A percentile compares a stretch with the other conserved stretches of the same genome.
phyloP scores from a whole-genome alignment of 345 rosid genomes.

The Euphorbia tirucalli region DNA sequence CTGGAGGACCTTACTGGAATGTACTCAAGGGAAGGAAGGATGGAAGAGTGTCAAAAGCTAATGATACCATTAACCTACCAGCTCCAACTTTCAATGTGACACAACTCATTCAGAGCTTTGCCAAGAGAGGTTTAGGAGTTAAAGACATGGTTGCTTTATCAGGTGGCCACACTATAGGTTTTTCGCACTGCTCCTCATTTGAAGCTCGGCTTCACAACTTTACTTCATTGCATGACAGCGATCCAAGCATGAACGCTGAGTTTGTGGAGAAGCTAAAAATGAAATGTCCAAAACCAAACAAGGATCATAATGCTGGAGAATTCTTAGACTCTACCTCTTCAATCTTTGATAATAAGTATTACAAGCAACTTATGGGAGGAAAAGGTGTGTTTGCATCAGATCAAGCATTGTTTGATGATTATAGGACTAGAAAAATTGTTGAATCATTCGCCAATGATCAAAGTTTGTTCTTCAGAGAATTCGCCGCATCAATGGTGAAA shows the following conservation, averaged over 20 bases:
- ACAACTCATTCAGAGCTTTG: slow-evolving; percentile 71
- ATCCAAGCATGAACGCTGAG: slow-evolving; percentile 54
- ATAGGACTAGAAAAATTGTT: slow-evolving; percentile 59
- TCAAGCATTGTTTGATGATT: slow-evolving; percentile 49
- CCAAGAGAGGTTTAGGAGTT: slow-evolving; percentile 55
- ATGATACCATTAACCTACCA: slow-evolving; percentile 62
- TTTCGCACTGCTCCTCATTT: slow-evolving; percentile 86
- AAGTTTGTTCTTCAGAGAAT: slow-evolving; percentile 60
- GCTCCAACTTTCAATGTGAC: slow-evolving; percentile 65
- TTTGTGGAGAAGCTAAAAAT: slow-evolving; percentile 44
- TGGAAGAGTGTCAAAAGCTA: slow-evolving; percentile 63
- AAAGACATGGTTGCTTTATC: slow-evolving; percentile 82
- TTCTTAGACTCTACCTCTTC: slow-evolving; percentile 61
- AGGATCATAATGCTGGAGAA: slow-evolving; percentile 54
- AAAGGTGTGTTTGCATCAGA: slow-evolving; percentile 69
- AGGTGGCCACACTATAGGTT: slow-evolving; percentile 75
- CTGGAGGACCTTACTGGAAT: slow-evolving; percentile 73
- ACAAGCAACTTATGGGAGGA: slow-evolving; percentile 50
- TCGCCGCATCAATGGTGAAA: slow-evolving; percentile 64
- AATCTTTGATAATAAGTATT: slow-evolving; percentile 63
- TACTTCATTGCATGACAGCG: slow-evolving; percentile 49
- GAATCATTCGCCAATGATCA: slow-evolving; percentile 57
- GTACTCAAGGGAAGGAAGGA: slow-evolving; percentile 79
- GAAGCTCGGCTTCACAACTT: slow-evolving; percentile 58
- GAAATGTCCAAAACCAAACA: slow-evolving; percentile 48